Evolutionary conservation across 1,139 yeast genomes (phyloP).

Genomic region (Geotrichum restrictum): DNA sequence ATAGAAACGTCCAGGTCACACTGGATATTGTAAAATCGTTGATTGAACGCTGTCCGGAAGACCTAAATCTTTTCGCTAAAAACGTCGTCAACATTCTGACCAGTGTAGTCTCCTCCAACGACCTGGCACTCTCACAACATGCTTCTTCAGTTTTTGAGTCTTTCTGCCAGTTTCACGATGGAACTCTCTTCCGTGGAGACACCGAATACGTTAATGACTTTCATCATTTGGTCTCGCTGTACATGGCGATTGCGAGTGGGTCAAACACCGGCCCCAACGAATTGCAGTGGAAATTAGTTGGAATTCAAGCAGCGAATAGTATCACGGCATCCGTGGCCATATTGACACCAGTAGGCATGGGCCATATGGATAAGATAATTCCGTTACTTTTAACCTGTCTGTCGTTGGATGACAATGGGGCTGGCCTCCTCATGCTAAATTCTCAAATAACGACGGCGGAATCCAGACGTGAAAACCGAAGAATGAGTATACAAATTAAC

Average conservation of each 20-base stretch:
- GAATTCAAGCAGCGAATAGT: constrained; percentile 46
- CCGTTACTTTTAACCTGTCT: constrained; percentile 43
- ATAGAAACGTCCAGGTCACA: constrained; percentile 68
- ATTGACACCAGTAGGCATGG: constrained; percentile 40
- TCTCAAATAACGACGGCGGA: constrained; percentile 16
- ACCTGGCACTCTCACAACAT: constrained; percentile 54
- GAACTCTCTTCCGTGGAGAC: constrained; percentile 70
- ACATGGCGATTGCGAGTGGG: constrained; percentile 17
- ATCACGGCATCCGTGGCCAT: constrained; percentile 46
- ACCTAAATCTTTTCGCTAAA: constrained; percentile 75
- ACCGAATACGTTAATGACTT: constrained; percentile 54
- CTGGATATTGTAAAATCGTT: constrained; percentile 65
- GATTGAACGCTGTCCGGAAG: constrained; percentile 72
- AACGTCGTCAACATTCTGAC: constrained; percentile 42
- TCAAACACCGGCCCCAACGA: constrained; percentile 45
- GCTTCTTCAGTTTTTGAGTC: constrained; percentile 46
- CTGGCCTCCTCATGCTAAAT: constrained; percentile 24
- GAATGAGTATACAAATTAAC: constrained; percentile 7
- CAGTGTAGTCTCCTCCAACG: constrained; percentile 48
- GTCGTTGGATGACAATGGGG: constrained; percentile 19
- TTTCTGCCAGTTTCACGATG: constrained; percentile 64
- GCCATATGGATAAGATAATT: constrained; percentile 42
- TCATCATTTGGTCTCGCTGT: constrained; percentile 37
- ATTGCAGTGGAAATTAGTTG: constrained; percentile 49
- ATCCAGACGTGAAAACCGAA: constrained; percentile 4